Evolutionary conservation across 495 filamentous ascomycete genomes (phyloP).

Genomic region (Talaromyces trachyspermus): DNA sequence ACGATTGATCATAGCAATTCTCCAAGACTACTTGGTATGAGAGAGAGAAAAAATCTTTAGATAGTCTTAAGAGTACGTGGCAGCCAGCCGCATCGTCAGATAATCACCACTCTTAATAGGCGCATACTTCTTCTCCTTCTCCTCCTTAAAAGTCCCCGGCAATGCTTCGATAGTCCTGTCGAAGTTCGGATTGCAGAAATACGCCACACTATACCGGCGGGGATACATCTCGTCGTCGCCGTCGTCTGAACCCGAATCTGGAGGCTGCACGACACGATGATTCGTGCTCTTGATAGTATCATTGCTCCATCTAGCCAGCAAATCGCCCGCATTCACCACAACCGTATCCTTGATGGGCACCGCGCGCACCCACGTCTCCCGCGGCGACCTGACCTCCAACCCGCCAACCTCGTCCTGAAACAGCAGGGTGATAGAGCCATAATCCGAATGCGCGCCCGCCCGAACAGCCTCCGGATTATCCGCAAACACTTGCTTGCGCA

Average conservation of each 20-base stretch:
- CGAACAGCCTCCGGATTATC: conserved; percentile 68
- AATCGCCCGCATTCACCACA: conserved; percentile 80
- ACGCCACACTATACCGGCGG: conserved; percentile 48
- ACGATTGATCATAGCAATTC: not conserved
- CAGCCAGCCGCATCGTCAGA: conserved; percentile 66
- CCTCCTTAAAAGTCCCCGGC: conserved; percentile 71
- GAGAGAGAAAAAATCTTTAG: no score
- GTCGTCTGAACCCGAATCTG: conserved; percentile 20
- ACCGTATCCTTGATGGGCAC: conserved; percentile 76
- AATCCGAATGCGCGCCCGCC: conserved; percentile 83
- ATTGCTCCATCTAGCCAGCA: conserved; percentile 86
- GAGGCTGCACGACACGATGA: conserved; percentile 86
- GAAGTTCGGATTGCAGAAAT: conserved; percentile 91
- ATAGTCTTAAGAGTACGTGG: no score
- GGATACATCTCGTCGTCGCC: conserved; percentile 24
- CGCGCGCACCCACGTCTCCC: conserved; percentile 73
- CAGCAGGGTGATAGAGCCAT: conserved; percentile 78
- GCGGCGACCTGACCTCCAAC: conserved; percentile 72
- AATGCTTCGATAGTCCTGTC: conserved; percentile 73
- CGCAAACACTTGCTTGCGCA: conserved; percentile 58
- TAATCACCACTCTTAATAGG: conserved; percentile 77
- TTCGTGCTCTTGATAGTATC: conserved; percentile 81
- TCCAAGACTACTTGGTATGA: no score
- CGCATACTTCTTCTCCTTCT: conserved; percentile 67
- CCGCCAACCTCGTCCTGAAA: conserved; percentile 85